Percentiles rank a stretch among this genome's conserved stretches.
Conservation (phyloP, 78 protist genomes). For the Dictyostelium intermedium region DNA sequence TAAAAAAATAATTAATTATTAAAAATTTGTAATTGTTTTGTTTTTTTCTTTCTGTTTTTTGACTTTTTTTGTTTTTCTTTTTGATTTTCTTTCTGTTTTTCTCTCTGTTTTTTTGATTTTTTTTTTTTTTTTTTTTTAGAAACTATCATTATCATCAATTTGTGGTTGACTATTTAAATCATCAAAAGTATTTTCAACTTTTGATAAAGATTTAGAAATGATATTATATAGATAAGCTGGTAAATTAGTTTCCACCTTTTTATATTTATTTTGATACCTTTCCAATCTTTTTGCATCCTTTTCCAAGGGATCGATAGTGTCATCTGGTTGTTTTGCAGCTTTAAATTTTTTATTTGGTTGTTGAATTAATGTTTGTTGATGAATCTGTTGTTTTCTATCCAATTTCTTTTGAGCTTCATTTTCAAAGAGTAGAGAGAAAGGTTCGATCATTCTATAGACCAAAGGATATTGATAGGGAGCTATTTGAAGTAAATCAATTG, state of each 20-base stretch:
- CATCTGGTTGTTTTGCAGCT: not conserved
- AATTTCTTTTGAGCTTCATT: conserved; percentile 1
- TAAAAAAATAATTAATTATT: too few relatives aligned
- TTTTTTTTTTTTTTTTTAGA: not conserved
- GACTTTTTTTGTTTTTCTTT: too few relatives aligned
- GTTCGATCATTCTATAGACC: not conserved
- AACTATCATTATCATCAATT: not conserved
- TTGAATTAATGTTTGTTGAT: not conserved
- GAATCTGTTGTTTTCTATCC: not conserved
- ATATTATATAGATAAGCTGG: not conserved
- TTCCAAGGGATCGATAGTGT: not conserved
- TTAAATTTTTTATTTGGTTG: not conserved
- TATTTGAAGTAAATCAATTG: conserved; percentile 28
- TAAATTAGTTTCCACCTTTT: not conserved
- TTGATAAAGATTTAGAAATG: not conserved
- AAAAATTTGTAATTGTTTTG: too few relatives aligned
- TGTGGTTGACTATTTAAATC: not conserved
- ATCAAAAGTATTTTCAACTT: not conserved
- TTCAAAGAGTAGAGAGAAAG: not conserved
- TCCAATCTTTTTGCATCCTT: not conserved
- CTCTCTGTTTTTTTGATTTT: not conserved
- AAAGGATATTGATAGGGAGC: conserved; percentile 65
- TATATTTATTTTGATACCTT: conserved; percentile 4
- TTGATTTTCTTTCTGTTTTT: not conserved
- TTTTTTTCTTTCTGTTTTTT: too few relatives aligned